Evolutionary conservation across 1,284 basidiomycete genomes (phyloP).

Genomic region (Ustilago vetiveriae): DNA sequence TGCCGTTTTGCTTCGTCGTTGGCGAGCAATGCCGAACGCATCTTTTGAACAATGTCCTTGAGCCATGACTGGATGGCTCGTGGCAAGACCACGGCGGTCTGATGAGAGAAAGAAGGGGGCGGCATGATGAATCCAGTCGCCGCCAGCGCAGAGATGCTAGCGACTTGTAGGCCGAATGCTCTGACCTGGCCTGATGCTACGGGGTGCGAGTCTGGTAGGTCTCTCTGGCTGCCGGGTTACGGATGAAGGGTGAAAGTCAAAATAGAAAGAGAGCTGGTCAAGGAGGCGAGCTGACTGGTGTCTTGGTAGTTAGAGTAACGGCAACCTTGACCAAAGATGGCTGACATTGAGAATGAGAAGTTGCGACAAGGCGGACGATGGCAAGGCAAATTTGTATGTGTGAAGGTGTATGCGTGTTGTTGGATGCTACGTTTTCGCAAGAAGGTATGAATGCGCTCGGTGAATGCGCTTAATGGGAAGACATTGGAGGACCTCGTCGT

Average conservation of each 20-base stretch:
- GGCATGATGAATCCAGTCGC: too few species aligned
- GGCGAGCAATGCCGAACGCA: conserved; percentile 20
- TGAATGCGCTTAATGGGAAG: conserved; percentile 2
- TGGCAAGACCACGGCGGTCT: conserved; percentile 35
- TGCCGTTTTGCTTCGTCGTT: conserved; percentile 27
- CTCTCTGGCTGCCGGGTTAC: background rate
- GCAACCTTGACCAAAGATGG: conserved; percentile 49
- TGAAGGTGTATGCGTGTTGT: conserved; percentile 5
- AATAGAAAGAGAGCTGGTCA: background rate
- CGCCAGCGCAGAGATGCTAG: too few species aligned
- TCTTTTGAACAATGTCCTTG: conserved; percentile 40
- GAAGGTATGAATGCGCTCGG: background rate
- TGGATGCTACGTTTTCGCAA: too few species aligned
- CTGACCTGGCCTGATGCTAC: too few species aligned
- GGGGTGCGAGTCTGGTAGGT: too few species aligned
- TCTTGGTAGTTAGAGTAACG: conserved; percentile 46
- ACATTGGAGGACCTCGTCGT: too few species aligned
- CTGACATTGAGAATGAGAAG: conserved; percentile 40
- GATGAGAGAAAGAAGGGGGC: conserved; percentile 49
- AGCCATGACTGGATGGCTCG: conserved; percentile 42
- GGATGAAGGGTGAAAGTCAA: too few species aligned
- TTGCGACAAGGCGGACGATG: conserved; percentile 10
- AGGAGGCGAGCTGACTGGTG: conserved; percentile 28
- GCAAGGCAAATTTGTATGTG: background rate
- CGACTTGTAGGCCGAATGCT: background rate